Base-by-base conservation (phyloP, 441 rosid species). In the Brassica balearica region DNA sequence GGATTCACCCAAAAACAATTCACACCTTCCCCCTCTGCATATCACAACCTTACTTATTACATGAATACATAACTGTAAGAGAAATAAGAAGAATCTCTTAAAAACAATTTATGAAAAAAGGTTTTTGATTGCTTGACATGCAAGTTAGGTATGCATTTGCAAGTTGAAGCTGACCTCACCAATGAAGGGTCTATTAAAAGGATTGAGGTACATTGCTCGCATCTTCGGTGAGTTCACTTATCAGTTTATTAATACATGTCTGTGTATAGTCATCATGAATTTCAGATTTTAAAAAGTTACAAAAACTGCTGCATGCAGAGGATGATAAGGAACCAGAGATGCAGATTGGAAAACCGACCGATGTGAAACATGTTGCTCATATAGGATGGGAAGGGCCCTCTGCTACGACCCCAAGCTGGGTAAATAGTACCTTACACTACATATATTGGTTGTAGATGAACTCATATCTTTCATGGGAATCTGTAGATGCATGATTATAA, bases 301-400 rank as follows among this genome's bases (percentile, higher is more conserved):
- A 10, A 20, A 77, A 27, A 25, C 29, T 48, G 76, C 74, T 82
- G 83, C 85, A 93, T 81, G 82, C 84, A 95, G 99, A 95, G 14
- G 83, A 88, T 77, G 97, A 89, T 64, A 89, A 91, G 74, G 97
- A 96, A 77, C 84, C 90, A 43, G 97, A 96, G 74, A 91, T 96
- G 84, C 88, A 88, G 80, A 96, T 96, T 77, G 99, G 99, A 71
- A 20, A 8, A 58, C 99, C 99, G 4, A 96, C 99, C 4, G 99
- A 96, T 82, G 99, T 96, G 68, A 96, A 94, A 87, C 99, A 96
- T 80, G 98, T 96, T n/a, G 96, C 98, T 61, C 99, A 96, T 69
- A 94, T 96, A 65, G 99, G 99, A 83, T 91, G 94, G 94, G 99
- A 96, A 73, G 97, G 90, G 3, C 93, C 93, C 11, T 86, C 97